phyloP scores from a whole-genome alignment of 1,139 yeast species.

The Kazachstania sp. region DNA sequence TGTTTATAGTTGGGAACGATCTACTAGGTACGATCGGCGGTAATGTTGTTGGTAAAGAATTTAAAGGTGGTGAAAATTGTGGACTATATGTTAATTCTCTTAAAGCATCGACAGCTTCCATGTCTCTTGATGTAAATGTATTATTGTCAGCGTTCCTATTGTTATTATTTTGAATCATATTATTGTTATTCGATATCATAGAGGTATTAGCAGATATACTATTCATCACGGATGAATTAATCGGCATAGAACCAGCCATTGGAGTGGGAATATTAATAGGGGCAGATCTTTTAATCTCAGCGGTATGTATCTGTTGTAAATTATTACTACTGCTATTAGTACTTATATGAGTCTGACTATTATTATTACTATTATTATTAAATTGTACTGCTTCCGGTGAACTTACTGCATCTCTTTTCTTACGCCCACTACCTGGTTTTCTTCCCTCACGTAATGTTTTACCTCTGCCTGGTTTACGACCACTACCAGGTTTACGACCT shows the following conservation, averaged over 20 bases:
- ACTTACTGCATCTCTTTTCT: conserved; percentile 20
- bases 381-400: neutral
- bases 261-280: neutral
- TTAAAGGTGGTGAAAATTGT: neutral
- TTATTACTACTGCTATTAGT: neutral
- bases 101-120: conserved; percentile 16
- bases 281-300: neutral
- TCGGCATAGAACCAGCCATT: neutral
- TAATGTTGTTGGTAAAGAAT: neutral
- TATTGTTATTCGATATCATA: neutral
- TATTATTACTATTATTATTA: neutral
- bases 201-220: neutral
- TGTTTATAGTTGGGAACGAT: conserved; percentile 1
- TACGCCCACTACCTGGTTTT: conserved; percentile 35
- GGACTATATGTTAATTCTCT: conserved; percentile 15
- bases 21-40: conserved; percentile 1
- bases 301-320: neutral
- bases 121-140: conserved; percentile 8
- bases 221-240: neutral
- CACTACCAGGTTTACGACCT: conserved; percentile 36
- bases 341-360: neutral
- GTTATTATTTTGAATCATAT: neutral
- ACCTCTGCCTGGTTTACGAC: conserved; percentile 35
- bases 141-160: neutral
- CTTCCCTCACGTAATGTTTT: conserved; percentile 36